A percentile compares a stretch with the other conserved stretches of the same genome.
Conservation (phyloP, 2,329 filamentous ascomycete species). For the Claviceps capensis region DNA sequence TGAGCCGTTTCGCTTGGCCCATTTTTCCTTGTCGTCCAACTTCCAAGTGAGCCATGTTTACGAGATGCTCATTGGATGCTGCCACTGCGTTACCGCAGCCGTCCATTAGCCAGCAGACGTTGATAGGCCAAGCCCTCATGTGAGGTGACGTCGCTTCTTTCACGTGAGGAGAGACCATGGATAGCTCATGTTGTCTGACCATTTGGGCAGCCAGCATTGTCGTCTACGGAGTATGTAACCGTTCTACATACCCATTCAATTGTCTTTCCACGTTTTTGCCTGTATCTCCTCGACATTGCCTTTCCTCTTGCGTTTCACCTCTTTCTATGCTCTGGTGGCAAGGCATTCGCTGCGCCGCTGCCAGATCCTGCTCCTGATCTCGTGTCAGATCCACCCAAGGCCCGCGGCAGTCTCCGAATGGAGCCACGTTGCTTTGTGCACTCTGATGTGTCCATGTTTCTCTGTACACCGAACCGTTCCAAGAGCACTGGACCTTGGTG, state of each 20-base stretch:
- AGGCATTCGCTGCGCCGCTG: not conserved
- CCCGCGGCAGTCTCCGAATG: constrained; percentile 6
- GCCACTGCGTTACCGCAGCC: not conserved
- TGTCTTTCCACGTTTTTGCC: not conserved
- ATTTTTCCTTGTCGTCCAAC: not conserved
- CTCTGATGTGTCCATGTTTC: constrained; percentile 1
- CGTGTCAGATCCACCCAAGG: constrained; percentile 2
- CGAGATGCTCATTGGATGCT: not conserved
- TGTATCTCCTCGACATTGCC: not conserved
- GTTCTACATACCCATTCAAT: not conserved
- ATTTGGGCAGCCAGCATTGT: not conserved
- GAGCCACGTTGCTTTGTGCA: constrained; percentile 5
- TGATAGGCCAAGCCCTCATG: not conserved
- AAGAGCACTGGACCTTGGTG: not conserved
- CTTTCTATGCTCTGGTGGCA: not conserved
- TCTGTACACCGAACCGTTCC: not conserved
- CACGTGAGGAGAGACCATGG: not conserved
- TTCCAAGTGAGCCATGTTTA: not conserved
- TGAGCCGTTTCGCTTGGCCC: not conserved
- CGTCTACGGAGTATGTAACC: not conserved
- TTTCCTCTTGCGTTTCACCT: not conserved
- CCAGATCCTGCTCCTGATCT: not conserved
- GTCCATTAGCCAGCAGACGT: not conserved
- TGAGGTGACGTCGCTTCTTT: not conserved
- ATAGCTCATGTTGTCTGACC: not conserved